Percentiles rank a stretch among this genome's conserved stretches.
Conservation (phyloP, 345 rosid species). For the Cardiospermum halicacabum region DNA sequence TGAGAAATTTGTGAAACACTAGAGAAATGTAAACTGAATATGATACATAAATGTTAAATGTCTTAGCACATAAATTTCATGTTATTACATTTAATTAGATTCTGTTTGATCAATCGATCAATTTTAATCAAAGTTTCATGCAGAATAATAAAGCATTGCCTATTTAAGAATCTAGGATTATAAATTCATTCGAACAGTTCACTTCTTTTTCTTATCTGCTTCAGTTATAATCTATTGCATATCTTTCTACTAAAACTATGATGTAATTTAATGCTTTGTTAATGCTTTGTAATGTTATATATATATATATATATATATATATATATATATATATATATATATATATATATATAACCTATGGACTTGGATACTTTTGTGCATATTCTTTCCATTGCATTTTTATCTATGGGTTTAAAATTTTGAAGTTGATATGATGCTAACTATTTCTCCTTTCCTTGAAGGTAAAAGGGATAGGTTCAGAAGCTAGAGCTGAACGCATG, state of each 20-base stretch:
- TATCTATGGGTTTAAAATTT: slow-evolving; percentile 4
- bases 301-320: too few relatives aligned
- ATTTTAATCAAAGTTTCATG: not conserved
- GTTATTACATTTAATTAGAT: too few relatives aligned
- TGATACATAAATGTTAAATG: not conserved
- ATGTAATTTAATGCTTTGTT: not conserved
- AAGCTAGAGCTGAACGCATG: slow-evolving; percentile 72
- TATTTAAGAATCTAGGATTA: too few relatives aligned
- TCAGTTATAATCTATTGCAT: not conserved
- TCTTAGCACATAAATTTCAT: too few relatives aligned
- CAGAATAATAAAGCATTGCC: too few relatives aligned
- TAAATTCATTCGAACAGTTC: not conserved
- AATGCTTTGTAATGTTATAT: too few relatives aligned
- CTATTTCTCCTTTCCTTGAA: slow-evolving; percentile 41
- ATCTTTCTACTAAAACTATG: not conserved
- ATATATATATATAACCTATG: not conserved
- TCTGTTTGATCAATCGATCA: not conserved
- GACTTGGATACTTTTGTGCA: not conserved
- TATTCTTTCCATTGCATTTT: not conserved
- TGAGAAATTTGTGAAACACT: not conserved
- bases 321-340: too few relatives aligned
- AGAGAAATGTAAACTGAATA: not conserved
- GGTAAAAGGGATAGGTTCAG: slow-evolving; percentile 90
- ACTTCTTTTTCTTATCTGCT: not conserved
- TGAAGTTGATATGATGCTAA: slow-evolving; percentile 7